Evolutionary conservation across 768 basidiomycete genomes (phyloP).

Genomic region (Austroboletus festivus): DNA sequence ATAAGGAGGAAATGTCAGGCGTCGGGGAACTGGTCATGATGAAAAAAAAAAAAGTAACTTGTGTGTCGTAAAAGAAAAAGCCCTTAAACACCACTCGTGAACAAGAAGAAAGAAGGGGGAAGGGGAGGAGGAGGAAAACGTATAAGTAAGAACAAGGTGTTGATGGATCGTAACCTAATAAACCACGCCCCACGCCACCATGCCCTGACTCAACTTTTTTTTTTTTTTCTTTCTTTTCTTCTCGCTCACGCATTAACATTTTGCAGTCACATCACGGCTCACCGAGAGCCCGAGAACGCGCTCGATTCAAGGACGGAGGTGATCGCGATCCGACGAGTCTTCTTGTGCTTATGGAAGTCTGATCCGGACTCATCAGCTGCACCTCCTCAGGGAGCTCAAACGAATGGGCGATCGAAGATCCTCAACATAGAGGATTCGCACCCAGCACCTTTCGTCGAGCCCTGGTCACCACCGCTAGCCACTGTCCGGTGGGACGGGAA

Average conservation of each 20-base stretch:
- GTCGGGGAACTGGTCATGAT: constrained; percentile 78
- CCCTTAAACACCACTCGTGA: constrained; percentile 30
- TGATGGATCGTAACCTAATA: constrained; percentile 14
- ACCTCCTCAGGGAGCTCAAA: constrained; percentile 1
- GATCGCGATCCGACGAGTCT: not conserved
- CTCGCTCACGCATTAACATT: too few species aligned
- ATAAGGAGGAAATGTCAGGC: constrained; percentile 75
- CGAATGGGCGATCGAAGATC: constrained; percentile 2
- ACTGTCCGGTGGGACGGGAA: too few species aligned
- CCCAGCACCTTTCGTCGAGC: too few species aligned
- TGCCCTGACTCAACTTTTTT: constrained; percentile 17
- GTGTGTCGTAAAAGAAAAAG: constrained; percentile 12
- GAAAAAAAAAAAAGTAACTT: constrained; percentile 13
- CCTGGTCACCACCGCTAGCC: too few species aligned
- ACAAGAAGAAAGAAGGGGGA: constrained; percentile 25
- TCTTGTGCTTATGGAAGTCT: too few species aligned
- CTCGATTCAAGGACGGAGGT: not conserved
- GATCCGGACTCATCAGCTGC: too few species aligned
- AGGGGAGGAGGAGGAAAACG: constrained; percentile 28
- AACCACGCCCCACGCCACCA: constrained; percentile 35
- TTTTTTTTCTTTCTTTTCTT: not conserved
- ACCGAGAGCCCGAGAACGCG: too few species aligned
- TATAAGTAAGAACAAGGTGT: constrained; percentile 18
- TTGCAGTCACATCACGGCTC: too few species aligned
- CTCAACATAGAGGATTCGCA: too few species aligned